Evolutionary conservation across 139 green algal genomes (phyloP).

Genomic region (Diplosphaera chodatii): DNA sequence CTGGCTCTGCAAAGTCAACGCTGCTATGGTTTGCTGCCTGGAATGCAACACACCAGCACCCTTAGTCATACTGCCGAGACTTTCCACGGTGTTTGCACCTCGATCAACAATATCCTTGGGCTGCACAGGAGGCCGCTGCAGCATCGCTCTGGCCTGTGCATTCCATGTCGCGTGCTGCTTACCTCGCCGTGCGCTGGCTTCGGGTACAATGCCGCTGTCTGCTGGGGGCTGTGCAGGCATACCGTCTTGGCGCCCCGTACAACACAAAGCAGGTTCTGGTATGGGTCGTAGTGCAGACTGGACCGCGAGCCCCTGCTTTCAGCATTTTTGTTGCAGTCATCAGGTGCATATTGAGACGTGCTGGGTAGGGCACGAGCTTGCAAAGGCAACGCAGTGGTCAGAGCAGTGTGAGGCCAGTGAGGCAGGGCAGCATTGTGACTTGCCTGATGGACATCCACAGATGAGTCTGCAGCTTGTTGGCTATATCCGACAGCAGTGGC

Average conservation of each 20-base stretch:
- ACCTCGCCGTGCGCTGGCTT: constrained; percentile 30
- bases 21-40: constrained; percentile 62
- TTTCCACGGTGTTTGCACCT: no score
- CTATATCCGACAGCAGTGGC: constrained; percentile 17
- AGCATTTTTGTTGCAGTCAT: no score
- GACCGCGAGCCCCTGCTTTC: constrained; percentile 29
- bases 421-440: neutral
- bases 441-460: constrained; percentile 61
- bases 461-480: constrained; percentile 28
- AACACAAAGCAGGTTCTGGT: constrained; percentile 73
- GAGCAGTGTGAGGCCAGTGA: neutral
- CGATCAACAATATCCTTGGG: no score
- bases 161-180: no score
- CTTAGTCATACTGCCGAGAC: no score
- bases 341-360: no score
- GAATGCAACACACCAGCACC: no score
- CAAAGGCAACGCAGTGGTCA: constrained; percentile 15
- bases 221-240: constrained; percentile 31
- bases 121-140: no score
- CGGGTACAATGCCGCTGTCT: constrained; percentile 44
- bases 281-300: constrained; percentile 78
- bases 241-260: constrained; percentile 59
- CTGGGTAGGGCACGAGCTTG: no score
- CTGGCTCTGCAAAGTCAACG: constrained; percentile 50
- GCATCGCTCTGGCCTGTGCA: no score